A percentile compares a stretch with the other conserved stretches of the same genome.
Conservation (phyloP, 164 flowering plant species). For the Stephania yunnanensis region DNA sequence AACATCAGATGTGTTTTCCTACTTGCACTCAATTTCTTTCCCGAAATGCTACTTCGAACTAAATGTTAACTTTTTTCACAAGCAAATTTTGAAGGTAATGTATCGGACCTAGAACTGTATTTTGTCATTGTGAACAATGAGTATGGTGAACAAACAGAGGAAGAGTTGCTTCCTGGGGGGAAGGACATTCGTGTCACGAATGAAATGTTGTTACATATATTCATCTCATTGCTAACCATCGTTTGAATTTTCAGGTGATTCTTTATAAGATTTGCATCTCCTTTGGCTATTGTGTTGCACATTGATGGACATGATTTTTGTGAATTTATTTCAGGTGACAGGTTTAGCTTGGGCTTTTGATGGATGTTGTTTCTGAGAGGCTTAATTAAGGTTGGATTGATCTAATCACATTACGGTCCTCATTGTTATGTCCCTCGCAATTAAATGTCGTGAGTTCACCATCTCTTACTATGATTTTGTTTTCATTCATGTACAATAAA, state of each 20-base stretch:
- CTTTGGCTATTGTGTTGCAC: too few relatives aligned
- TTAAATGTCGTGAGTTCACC: too few relatives aligned
- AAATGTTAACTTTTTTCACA: constrained; percentile 3
- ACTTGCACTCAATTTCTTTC: background rate
- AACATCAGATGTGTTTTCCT: background rate
- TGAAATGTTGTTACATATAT: constrained; percentile 82
- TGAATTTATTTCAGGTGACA: too few relatives aligned
- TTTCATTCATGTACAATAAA: too few relatives aligned
- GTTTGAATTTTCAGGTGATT: constrained; percentile 82
- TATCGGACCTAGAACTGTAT: constrained; percentile 77
- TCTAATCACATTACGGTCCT: too few relatives aligned
- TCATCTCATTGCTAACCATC: constrained; percentile 84
- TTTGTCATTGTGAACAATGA: too few relatives aligned
- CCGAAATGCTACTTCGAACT: background rate
- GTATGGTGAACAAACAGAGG: constrained; percentile 93
- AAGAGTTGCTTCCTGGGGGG: constrained; percentile 83
- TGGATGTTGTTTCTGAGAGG: too few relatives aligned
- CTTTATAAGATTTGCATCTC: background rate
- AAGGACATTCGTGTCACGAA: constrained; percentile 75
- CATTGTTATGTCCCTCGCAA: too few relatives aligned
- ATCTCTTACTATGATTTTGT: too few relatives aligned
- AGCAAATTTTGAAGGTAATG: constrained; percentile 79
- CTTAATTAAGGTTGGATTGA: too few relatives aligned
- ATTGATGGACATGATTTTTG: too few relatives aligned
- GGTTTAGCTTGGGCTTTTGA: background rate